A percentile compares a stretch with the other conserved stretches of the same genome.
Conservation (phyloP, 164 flowering plant genomes). For the Cinnamomum micranthum region DNA sequence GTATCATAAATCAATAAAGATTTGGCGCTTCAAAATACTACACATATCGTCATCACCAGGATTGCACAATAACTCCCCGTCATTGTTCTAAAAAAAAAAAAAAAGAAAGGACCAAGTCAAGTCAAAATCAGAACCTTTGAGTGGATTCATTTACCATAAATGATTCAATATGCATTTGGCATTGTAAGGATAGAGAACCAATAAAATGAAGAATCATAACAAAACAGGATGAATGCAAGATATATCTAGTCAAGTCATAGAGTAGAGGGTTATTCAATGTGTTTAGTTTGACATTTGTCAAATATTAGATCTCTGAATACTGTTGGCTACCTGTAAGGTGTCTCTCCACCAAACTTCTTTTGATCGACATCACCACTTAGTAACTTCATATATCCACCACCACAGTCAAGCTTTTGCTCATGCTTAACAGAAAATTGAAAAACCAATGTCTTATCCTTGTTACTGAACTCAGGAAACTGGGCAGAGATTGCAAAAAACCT, state of each 20-base stretch:
- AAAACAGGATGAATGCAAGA: background rate
- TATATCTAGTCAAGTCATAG: too few species aligned
- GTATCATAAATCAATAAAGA: too few species aligned
- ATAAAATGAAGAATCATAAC: background rate
- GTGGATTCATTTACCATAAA: too few species aligned
- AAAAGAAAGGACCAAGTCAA: too few species aligned
- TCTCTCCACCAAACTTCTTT: conserved; percentile 44
- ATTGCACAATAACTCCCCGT: too few species aligned
- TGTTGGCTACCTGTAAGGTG: conserved; percentile 37
- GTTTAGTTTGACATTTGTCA: background rate
- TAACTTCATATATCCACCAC: conserved; percentile 46
- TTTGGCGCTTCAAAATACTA: too few species aligned
- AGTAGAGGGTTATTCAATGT: too few species aligned
- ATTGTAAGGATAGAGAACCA: background rate
- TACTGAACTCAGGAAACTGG: conserved; percentile 34
- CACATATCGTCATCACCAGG: too few species aligned
- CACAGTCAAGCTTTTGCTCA: conserved; percentile 43
- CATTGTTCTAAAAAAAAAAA: too few species aligned
- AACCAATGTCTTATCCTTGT: conserved; percentile 34
- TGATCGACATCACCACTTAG: conserved; percentile 36
- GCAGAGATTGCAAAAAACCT: conserved; percentile 37
- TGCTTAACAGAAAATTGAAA: conserved; percentile 37
- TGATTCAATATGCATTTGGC: too few species aligned
- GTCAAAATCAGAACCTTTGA: too few species aligned
- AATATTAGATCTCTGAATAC: background rate